Conservation (phyloP, 179 eudicot genomes). For the Silene vulgaris region DNA sequence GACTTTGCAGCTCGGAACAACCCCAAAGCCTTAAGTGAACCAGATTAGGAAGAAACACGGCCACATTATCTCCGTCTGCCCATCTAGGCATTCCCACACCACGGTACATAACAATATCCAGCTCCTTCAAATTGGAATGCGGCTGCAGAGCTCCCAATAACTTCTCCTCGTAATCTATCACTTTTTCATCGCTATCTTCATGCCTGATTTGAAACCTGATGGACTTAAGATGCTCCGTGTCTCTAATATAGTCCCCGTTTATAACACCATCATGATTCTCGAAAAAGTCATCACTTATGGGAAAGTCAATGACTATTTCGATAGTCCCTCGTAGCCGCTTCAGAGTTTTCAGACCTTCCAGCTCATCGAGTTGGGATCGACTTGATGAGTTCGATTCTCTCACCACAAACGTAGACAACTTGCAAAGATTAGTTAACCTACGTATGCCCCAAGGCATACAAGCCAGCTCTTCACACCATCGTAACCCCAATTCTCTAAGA, state of each 20-base stretch:
- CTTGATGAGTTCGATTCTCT: neutral
- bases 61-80: neutral
- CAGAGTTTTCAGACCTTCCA: neutral
- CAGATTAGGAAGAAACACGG: neutral
- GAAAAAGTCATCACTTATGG: neutral
- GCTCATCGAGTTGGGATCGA: neutral
- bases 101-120: neutral
- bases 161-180: neutral
- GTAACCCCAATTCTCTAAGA: neutral
- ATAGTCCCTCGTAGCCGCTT: neutral
- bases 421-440: neutral
- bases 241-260: neutral
- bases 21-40: neutral
- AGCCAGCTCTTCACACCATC: no score
- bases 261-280: neutral
- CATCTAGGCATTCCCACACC: slow-evolving; percentile 16
- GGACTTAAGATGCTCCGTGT: neutral
- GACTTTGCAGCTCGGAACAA: neutral
- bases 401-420: neutral
- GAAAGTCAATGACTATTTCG: neutral
- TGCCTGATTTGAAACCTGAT: neutral
- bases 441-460: slow-evolving; percentile 1
- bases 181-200: neutral
- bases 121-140: neutral
- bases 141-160: neutral